phyloP scores from a whole-genome alignment of 192 early-diverging fungal genomes.

The Phycomyces nitens region DNA sequence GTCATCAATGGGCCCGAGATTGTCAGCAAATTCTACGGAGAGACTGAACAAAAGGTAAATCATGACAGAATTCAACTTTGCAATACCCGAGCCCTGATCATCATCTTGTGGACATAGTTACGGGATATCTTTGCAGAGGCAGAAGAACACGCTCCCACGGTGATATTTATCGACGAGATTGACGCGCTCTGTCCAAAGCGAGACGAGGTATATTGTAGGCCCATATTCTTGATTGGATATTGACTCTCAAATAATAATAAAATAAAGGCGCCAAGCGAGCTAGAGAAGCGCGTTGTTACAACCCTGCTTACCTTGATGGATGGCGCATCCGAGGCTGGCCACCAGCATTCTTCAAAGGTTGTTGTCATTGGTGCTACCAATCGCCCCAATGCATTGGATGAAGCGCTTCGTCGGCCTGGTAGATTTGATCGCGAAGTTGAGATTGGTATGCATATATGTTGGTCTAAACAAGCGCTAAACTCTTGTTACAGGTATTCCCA shows the following conservation, averaged over 20 bases:
- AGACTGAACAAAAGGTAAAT: slow-evolving; percentile 82
- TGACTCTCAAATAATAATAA: background rate
- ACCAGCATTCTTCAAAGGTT: slow-evolving; percentile 33
- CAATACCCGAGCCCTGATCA: too few species aligned
- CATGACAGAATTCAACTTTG: background rate
- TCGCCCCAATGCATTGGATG: slow-evolving; percentile 81
- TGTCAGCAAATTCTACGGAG: slow-evolving; percentile 86
- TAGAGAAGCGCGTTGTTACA: slow-evolving; percentile 88
- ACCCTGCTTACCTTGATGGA: slow-evolving; percentile 95
- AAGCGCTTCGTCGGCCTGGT: slow-evolving; percentile 88
- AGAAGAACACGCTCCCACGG: slow-evolving; percentile 64
- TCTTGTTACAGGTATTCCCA: slow-evolving; percentile 63
- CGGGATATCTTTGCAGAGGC: slow-evolving; percentile 75
- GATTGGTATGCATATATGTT: slow-evolving; percentile 52
- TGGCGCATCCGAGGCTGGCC: slow-evolving; percentile 42
- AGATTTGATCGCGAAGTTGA: slow-evolving; percentile 96
- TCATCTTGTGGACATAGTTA: too few species aligned
- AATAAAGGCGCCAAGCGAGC: slow-evolving; percentile 62
- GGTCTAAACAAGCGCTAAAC: too few species aligned
- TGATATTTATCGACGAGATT: slow-evolving; percentile 94
- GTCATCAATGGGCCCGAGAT: slow-evolving; percentile 92
- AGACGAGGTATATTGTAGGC: slow-evolving; percentile 65
- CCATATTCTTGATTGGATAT: background rate
- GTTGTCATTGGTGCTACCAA: slow-evolving; percentile 94
- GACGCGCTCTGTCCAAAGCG: slow-evolving; percentile 89